phyloP scores from a whole-genome alignment of 495 filamentous ascomycete genomes.

The Aspergillus conjunctus region DNA sequence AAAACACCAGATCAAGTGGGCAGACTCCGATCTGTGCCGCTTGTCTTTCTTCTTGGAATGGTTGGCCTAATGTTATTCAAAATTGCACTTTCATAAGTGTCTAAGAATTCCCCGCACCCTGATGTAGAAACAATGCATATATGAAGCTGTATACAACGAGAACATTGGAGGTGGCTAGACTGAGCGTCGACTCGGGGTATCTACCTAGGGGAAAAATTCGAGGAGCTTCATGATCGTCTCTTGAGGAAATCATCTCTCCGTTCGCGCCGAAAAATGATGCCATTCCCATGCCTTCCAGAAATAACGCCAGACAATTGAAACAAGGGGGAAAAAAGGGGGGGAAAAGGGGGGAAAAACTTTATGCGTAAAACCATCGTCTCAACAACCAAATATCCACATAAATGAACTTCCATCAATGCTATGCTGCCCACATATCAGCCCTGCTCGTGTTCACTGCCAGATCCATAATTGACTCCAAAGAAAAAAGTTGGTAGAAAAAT shows the following conservation, averaged over 20 bases:
- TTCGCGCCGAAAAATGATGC: constrained; percentile 52
- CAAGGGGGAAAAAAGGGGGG: constrained; percentile 19
- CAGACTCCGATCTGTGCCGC: too few relatives aligned
- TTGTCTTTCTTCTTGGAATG: too few relatives aligned
- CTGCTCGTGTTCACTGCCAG: constrained; percentile 14
- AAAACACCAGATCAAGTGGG: too few relatives aligned
- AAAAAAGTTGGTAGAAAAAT: constrained; percentile 23
- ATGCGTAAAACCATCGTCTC: constrained; percentile 9
- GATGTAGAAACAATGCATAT: constrained; percentile 10
- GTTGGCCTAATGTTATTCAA: too few relatives aligned
- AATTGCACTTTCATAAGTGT: background rate
- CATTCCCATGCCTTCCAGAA: constrained; percentile 46
- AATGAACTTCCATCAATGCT: constrained; percentile 33
- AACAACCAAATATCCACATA: constrained; percentile 27
- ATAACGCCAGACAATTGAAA: constrained; percentile 38
- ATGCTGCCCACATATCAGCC: constrained; percentile 32
- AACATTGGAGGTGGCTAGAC: constrained; percentile 48
- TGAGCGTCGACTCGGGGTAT: constrained; percentile 58
- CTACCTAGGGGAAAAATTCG: constrained; percentile 48
- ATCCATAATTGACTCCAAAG: constrained; percentile 17
- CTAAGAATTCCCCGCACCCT: background rate
- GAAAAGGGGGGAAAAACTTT: constrained; percentile 25
- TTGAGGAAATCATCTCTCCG: constrained; percentile 45
- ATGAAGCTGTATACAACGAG: constrained; percentile 32
- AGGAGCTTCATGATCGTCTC: constrained; percentile 50